These are phyloP conservation scores for Poronia punctata DNA, from an alignment of 495 filamentous ascomycete genomes.

Conservation along the genomic window DNA sequence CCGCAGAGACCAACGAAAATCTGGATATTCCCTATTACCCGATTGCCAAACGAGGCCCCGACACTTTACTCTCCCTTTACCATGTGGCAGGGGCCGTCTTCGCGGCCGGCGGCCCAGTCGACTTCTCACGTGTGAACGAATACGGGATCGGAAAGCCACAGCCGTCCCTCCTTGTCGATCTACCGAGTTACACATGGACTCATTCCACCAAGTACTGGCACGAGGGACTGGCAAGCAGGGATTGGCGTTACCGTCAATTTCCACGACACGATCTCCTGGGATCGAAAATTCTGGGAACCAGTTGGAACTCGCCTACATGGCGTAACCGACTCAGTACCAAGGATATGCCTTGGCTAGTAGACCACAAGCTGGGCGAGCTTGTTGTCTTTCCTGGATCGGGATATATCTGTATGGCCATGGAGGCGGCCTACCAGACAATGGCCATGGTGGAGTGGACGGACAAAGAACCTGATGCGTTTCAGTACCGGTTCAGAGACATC, in stretches of 20 bases:
- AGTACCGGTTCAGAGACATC: constrained; percentile 26
- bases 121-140: neutral
- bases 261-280: constrained; percentile 14
- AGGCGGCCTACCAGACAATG: constrained; percentile 25
- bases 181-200: constrained; percentile 43
- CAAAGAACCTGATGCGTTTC: constrained; percentile 5
- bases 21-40: too few species aligned
- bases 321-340: constrained; percentile 17
- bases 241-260: constrained; percentile 17
- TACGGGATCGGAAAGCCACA: neutral
- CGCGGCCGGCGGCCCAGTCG: neutral
- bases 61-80: constrained; percentile 17
- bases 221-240: constrained; percentile 22
- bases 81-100: constrained; percentile 30
- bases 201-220: constrained; percentile 29
- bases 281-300: constrained; percentile 9
- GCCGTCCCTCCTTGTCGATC: constrained; percentile 15
- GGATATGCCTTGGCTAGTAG: constrained; percentile 32
- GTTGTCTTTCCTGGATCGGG: constrained; percentile 33
- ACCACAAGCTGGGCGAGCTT: constrained; percentile 25
- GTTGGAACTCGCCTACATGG: constrained; percentile 19
- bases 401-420: constrained; percentile 33
- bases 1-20: too few species aligned
- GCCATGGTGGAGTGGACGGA: constrained; percentile 4
- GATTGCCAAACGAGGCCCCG: constrained; percentile 21